phyloP scores from a whole-genome alignment of 169 alveolate species.

The Babesia bovis region DNA sequence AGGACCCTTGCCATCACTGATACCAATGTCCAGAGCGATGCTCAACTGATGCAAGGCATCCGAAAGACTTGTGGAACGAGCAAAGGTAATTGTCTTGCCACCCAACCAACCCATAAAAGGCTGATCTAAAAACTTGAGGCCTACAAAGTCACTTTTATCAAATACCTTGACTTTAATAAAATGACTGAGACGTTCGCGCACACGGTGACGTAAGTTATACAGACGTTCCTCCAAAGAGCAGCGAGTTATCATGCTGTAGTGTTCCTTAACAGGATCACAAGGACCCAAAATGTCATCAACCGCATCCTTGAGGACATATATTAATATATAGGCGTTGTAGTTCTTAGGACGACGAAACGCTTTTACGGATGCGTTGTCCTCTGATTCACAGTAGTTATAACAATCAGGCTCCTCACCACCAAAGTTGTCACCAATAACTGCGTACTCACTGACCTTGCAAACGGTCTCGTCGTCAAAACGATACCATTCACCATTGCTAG shows the following conservation, averaged over 20 bases:
- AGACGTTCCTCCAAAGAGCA: conserved; percentile 73
- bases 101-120: conserved; percentile 70
- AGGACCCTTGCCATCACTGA: not conserved
- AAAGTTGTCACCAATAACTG: conserved; percentile 85
- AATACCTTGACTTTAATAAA: conserved; percentile 71
- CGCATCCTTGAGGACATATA: conserved; percentile 88
- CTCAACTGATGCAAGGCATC: conserved; percentile 59
- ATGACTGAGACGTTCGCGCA: conserved; percentile 73
- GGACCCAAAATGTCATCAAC: conserved; percentile 81
- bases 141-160: conserved; percentile 61
- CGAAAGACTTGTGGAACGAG: conserved; percentile 51
- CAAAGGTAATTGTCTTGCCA: conserved; percentile 59
- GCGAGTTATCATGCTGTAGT: conserved; percentile 75
- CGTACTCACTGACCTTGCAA: conserved; percentile 81
- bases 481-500: conserved; percentile 83
- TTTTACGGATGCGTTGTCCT: conserved; percentile 30
- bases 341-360: conserved; percentile 70
- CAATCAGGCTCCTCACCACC: conserved; percentile 89
- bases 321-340: conserved; percentile 91
- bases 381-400: conserved; percentile 69
- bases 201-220: conserved; percentile 59
- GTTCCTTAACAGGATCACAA: conserved; percentile 78
- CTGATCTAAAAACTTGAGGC: conserved; percentile 63
- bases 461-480: conserved; percentile 93
- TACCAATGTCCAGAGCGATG: not conserved